These are phyloP conservation scores for Akanthomyces dipterigenus DNA, from an alignment of 2,329 filamentous ascomycete genomes.

Conservation along the genomic window DNA sequence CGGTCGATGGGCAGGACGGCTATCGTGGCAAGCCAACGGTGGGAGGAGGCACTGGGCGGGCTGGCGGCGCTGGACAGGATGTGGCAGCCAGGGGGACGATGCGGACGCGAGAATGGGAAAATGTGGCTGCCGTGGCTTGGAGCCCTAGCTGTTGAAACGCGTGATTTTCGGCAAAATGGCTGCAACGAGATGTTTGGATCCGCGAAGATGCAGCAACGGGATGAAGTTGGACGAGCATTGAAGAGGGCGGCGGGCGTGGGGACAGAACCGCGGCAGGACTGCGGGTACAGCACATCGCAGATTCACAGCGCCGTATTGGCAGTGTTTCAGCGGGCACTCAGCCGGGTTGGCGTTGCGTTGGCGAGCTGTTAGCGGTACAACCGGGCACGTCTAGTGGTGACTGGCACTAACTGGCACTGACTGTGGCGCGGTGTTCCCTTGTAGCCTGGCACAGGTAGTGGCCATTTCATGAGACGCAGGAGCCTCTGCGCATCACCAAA, in stretches of 20 bases:
- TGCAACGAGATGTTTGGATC: neutral
- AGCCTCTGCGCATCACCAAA: neutral
- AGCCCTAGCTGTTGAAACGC: neutral
- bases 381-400: neutral
- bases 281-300: neutral
- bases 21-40: neutral
- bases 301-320: neutral
- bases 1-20: neutral
- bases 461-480: neutral
- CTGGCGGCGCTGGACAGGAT: neutral
- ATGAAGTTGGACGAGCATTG: neutral
- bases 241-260: neutral
- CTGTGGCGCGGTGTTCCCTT: neutral
- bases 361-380: neutral
- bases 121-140: neutral
- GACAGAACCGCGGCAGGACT: neutral
- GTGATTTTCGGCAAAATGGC: neutral
- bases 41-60: neutral
- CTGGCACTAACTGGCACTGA: neutral
- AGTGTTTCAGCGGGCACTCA: neutral
- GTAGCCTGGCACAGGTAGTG: neutral
- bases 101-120: neutral
- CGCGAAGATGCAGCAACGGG: neutral
- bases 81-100: neutral
- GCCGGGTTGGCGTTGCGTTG: neutral